Evolutionary conservation across 306 rosid genomes (phyloP).

Genomic region (Cicer chorassanicum): DNA sequence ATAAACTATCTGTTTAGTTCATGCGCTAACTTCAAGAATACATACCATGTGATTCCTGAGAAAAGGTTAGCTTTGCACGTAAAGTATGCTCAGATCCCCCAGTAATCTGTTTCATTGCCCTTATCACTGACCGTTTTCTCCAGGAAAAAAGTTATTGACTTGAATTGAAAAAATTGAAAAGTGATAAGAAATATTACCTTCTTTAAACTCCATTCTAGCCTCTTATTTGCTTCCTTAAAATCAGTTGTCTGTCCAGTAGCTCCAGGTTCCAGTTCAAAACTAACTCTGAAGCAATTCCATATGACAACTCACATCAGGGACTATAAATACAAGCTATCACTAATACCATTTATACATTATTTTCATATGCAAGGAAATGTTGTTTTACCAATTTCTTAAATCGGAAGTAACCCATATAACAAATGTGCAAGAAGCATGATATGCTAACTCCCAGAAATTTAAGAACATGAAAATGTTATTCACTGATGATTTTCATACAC

Average conservation of each 20-base stretch:
- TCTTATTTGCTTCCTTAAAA: conserved; percentile 79
- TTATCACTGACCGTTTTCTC: conserved; percentile 48
- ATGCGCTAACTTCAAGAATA: conserved; percentile 29
- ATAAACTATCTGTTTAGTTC: conserved; percentile 25
- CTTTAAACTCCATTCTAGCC: conserved; percentile 79
- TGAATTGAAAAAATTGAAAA: conserved; percentile 7
- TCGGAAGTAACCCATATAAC: conserved; percentile 6
- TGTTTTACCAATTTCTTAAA: conserved; percentile 16
- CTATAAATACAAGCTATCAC: conserved; percentile 17
- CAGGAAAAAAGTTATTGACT: conserved; percentile 9
- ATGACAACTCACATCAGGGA: conserved; percentile 37
- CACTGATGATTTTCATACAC: background rate
- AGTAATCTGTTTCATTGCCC: conserved; percentile 59
- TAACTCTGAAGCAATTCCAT: conserved; percentile 63
- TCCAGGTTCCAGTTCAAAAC: conserved; percentile 84
- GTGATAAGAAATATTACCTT: conserved; percentile 60
- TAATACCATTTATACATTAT: conserved; percentile 9
- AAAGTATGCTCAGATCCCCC: conserved; percentile 85
- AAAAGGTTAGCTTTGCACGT: conserved; percentile 79
- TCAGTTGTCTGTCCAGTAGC: conserved; percentile 77
- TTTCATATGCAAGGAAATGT: conserved; percentile 8
- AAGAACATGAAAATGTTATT: background rate
- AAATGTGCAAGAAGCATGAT: conserved; percentile 34
- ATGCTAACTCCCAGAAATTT: background rate
- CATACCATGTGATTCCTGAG: conserved; percentile 73